phyloP scores from a whole-genome alignment of 352 stramenopile species.

The Globisporangium acanthophoron region DNA sequence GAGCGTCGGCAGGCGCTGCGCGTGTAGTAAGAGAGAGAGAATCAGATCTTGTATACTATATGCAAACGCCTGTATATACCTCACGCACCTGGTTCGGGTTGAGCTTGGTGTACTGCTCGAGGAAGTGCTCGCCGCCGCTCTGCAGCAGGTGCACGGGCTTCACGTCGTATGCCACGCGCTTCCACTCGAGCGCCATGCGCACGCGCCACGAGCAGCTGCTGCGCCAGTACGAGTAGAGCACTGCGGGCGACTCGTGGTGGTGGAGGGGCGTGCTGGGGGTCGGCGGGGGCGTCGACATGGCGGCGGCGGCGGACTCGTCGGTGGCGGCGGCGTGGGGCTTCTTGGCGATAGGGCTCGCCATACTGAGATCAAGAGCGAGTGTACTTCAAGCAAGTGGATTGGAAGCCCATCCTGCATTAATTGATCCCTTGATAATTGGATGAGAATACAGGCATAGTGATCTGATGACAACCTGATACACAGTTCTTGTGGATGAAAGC shows the following conservation, averaged over 20 bases:
- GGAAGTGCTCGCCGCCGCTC: constrained; percentile 46
- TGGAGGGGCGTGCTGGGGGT: neutral
- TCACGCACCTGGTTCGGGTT: constrained; percentile 60
- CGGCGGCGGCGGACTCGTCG: neutral
- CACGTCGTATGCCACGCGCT: constrained; percentile 79
- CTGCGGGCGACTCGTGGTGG: constrained; percentile 4
- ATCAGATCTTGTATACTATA: neutral
- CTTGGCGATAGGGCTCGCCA: neutral
- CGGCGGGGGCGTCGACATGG: neutral
- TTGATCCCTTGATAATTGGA: neutral
- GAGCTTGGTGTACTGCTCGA: constrained; percentile 44
- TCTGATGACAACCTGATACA: neutral
- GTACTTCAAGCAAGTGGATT: neutral
- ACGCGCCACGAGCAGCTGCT: constrained; percentile 90
- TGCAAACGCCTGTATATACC: neutral
- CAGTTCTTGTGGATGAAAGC: too few species aligned
- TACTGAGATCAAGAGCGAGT: neutral
- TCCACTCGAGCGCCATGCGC: constrained; percentile 84
- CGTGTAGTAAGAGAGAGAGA: neutral
- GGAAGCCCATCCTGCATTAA: neutral
- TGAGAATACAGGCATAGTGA: neutral
- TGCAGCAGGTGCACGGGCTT: constrained; percentile 71
- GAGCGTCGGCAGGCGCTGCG: constrained; percentile 73
- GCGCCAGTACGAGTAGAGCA: constrained; percentile 86
- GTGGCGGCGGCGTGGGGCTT: neutral